These are phyloP conservation scores for Purpureocillium lavendulum DNA, from an alignment of 2,329 filamentous ascomycete species.

Conservation along the genomic window DNA sequence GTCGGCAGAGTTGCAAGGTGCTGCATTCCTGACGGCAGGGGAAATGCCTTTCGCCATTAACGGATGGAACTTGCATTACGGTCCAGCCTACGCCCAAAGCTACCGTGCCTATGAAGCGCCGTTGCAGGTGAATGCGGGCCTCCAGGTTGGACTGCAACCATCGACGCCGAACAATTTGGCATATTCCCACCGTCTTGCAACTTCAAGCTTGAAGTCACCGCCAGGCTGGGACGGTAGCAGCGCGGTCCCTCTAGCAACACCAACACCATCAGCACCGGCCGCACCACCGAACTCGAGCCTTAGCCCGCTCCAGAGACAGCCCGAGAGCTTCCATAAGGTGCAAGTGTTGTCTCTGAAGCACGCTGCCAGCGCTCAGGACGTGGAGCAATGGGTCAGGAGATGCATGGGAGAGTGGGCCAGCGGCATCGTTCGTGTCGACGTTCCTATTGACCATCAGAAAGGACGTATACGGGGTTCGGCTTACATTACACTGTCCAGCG, in stretches of 20 bases:
- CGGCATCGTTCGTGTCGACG: slow-evolving; percentile 15
- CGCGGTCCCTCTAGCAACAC: no score
- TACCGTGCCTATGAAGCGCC: neutral
- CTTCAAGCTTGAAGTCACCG: neutral
- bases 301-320: no score
- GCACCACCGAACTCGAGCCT: neutral
- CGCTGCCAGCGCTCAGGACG: slow-evolving; percentile 11
- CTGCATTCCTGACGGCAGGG: neutral
- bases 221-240: neutral
- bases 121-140: neutral
- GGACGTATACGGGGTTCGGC: slow-evolving; percentile 17
- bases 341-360: slow-evolving; percentile 17
- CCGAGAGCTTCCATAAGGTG: slow-evolving; percentile 10
- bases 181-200: no score
- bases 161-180: no score
- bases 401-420: slow-evolving; percentile 11
- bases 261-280: no score
- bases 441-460: slow-evolving; percentile 14
- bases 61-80: neutral
- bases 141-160: neutral
- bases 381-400: slow-evolving; percentile 18
- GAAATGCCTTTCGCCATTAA: neutral
- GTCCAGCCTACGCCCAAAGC: neutral
- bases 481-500: slow-evolving; percentile 14
- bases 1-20: no score